Conservation (phyloP, 805 yeast species). For the Candida coquimbonensis region DNA sequence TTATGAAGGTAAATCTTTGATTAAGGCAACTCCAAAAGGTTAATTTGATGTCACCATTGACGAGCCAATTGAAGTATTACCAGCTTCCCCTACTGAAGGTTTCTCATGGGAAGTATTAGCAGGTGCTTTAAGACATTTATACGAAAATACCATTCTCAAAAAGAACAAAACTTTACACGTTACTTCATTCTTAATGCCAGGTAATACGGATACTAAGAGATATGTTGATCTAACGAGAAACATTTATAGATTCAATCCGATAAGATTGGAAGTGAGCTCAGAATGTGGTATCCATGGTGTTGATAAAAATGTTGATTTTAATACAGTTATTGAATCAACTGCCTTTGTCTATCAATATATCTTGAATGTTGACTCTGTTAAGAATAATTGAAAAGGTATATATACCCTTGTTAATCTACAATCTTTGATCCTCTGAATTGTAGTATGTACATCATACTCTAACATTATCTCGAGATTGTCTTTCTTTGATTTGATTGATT, state of each 20-base stretch:
- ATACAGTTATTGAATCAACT: constrained; percentile 45
- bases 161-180: constrained; percentile 48
- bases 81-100: constrained; percentile 11
- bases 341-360: constrained; percentile 45
- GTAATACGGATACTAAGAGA: constrained; percentile 63
- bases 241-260: constrained; percentile 47
- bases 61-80: constrained; percentile 9
- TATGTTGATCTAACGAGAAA: constrained; percentile 57
- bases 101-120: constrained; percentile 16
- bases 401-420: too few relatives aligned
- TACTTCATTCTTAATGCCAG: constrained; percentile 40
- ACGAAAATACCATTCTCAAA: constrained; percentile 39
- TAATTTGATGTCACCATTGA: constrained; percentile 19
- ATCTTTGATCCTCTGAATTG: too few relatives aligned
- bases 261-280: constrained; percentile 6
- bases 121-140: constrained; percentile 40
- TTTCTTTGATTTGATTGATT: too few relatives aligned
- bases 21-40: constrained; percentile 22
- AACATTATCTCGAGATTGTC: too few relatives aligned
- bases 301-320: constrained; percentile 44
- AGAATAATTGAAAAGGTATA: not conserved
- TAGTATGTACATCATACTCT: too few relatives aligned
- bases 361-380: constrained; percentile 32
- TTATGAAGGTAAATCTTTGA: constrained; percentile 11
- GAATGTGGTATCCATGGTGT: constrained; percentile 41